Conservation (phyloP, 495 filamentous ascomycete species). For the Tuber borchii region DNA sequence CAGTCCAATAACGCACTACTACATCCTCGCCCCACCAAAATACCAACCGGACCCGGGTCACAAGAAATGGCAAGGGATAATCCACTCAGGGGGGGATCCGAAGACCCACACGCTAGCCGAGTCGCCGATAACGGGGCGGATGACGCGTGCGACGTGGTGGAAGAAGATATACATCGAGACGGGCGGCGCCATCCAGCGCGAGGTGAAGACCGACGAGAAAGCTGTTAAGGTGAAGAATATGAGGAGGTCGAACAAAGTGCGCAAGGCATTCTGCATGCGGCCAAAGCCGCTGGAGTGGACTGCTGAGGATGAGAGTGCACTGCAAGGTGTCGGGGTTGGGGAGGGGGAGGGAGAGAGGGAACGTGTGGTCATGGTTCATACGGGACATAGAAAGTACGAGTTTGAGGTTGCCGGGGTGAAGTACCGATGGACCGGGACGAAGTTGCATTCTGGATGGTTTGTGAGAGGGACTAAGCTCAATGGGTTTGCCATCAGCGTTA, state of each 20-base stretch:
- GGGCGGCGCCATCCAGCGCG: constrained; percentile 24
- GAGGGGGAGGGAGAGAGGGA: constrained; percentile 4
- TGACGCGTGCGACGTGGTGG: constrained; percentile 19
- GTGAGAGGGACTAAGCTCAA: constrained; percentile 17
- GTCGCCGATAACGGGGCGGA: constrained; percentile 25
- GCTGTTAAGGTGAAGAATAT: constrained; percentile 10
- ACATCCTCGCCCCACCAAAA: constrained; percentile 21
- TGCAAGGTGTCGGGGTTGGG: constrained; percentile 7
- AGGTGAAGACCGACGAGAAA: constrained; percentile 30
- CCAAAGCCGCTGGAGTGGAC: constrained; percentile 23
- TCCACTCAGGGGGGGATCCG: constrained; percentile 25
- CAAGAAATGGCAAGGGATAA: constrained; percentile 16
- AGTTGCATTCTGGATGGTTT: constrained; percentile 25
- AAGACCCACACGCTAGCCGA: constrained; percentile 22
- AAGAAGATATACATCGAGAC: constrained; percentile 22
- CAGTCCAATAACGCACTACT: constrained; percentile 8
- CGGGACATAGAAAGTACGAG: constrained; percentile 29
- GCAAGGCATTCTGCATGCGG: constrained; percentile 18
- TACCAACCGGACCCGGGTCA: constrained; percentile 7
- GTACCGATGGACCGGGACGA: constrained; percentile 32
- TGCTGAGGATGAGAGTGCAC: constrained; percentile 22
- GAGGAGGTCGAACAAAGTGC: constrained; percentile 2
- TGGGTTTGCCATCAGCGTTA: constrained; percentile 19
- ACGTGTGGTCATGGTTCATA: constrained; percentile 15
- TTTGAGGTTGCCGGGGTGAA: constrained; percentile 22